phyloP scores from a whole-genome alignment of 768 basidiomycete species.

The Agaricus blazei region DNA sequence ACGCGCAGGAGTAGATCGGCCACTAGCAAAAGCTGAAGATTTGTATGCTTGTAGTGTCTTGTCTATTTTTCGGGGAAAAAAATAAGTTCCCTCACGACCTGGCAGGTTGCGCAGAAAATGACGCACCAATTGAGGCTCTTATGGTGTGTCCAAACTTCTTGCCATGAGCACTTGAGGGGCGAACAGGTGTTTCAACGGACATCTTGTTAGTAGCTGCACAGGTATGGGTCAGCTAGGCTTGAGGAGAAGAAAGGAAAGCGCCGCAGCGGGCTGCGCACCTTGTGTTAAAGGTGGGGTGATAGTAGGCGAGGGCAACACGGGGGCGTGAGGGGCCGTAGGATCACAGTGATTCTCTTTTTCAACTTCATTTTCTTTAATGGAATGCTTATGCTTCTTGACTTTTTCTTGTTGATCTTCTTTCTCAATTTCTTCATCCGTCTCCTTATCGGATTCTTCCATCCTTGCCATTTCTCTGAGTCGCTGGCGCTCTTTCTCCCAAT shows the following conservation, averaged over 20 bases:
- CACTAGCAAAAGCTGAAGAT: slow-evolving; percentile 43
- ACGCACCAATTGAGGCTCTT: slow-evolving; percentile 69
- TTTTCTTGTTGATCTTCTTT: slow-evolving; percentile 28
- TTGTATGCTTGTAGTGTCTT: slow-evolving; percentile 68
- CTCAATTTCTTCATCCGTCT: slow-evolving; percentile 39
- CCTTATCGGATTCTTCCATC: slow-evolving; percentile 51
- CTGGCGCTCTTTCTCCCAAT: slow-evolving; percentile 73
- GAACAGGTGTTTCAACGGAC: slow-evolving; percentile 16
- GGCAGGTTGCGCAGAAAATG: neutral
- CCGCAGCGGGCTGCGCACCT: slow-evolving; percentile 16
- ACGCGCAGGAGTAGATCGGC: slow-evolving; percentile 38
- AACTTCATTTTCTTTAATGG: slow-evolving; percentile 14
- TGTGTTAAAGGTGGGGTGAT: slow-evolving; percentile 25
- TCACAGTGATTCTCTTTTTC: slow-evolving; percentile 22
- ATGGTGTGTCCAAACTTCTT: slow-evolving; percentile 29
- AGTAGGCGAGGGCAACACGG: slow-evolving; percentile 22
- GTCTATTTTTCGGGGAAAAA: slow-evolving; percentile 31
- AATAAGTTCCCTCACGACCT: neutral
- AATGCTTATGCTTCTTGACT: slow-evolving; percentile 18
- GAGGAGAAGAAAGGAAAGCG: neutral
- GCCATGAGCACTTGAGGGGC: neutral
- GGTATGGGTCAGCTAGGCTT: slow-evolving; percentile 4
- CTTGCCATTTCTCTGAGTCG: slow-evolving; percentile 65
- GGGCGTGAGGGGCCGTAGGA: slow-evolving; percentile 19
- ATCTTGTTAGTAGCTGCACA: slow-evolving; percentile 18